phyloP scores from a whole-genome alignment of 176 grass and related monocot genomes.

The Zea luxurians region DNA sequence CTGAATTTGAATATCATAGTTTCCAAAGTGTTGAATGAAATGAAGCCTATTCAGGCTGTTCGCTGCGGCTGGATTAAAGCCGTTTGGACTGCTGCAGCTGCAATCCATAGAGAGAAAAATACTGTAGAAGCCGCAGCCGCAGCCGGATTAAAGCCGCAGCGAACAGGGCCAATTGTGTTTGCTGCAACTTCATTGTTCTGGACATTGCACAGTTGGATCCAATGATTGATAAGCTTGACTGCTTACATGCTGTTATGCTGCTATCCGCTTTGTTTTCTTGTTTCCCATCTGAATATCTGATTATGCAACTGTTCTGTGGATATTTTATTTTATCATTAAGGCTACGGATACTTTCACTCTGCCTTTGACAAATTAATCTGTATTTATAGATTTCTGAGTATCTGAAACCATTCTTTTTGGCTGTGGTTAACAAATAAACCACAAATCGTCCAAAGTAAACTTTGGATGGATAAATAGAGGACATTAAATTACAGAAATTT shows the following conservation, averaged over 20 bases:
- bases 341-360: not conserved
- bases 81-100: too few relatives aligned
- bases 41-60: too few relatives aligned
- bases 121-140: too few relatives aligned
- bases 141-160: too few relatives aligned
- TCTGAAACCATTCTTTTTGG: not conserved
- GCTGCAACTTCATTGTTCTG: not conserved
- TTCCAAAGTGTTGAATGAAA: constrained; percentile 21
- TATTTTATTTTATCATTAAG: not conserved
- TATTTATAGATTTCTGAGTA: not conserved
- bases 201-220: not conserved
- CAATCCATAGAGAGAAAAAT: too few relatives aligned
- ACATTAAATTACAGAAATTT: not conserved
- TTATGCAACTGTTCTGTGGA: not conserved
- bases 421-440: not conserved
- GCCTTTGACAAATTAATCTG: not conserved
- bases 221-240: not conserved
- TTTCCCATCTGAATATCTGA: not conserved
- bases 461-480: not conserved
- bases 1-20: constrained; percentile 12
- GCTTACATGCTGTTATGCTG: not conserved
- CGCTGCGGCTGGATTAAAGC: too few relatives aligned
- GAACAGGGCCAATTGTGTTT: too few relatives aligned
- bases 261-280: not conserved
- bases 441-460: not conserved